Evolutionary conservation across 352 stramenopile genomes (phyloP), one percentile per base, ranked within the genome.

Genomic region (Phytophthora cryptogea): DNA sequence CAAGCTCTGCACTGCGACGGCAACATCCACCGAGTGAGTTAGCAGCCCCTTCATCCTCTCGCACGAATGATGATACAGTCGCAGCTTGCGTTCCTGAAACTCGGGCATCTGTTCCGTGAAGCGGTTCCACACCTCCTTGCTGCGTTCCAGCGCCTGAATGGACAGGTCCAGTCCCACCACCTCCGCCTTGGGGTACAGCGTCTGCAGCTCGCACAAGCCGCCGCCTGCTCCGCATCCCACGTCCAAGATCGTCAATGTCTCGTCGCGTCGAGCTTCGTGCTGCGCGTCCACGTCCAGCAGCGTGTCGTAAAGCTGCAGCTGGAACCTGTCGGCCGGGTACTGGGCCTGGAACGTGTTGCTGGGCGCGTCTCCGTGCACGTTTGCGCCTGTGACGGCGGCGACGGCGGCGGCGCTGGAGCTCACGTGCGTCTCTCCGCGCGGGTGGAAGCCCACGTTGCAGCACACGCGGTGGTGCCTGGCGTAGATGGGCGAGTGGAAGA

Each of bases 401-500:
- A 69, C 41, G n/a, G 59, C 48, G 5, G 44, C 58, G 13, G 57
- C 54, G 47, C 50, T 66, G n/a, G 70, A 68, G 28, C 54, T 68
- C 7, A 65, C 33, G 28, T 63, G 55, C 9, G 41, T 51, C 11
- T 66, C 41, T 31, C 47, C 55, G n/a, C 66, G 48, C 6, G 67
- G 61, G 49, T 78, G 64, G 56, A 83, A 91, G 40, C 80, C 83
- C 6, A 90, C 68, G 61, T 92, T 92, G 67, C 78, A 89, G 37
- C 80, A 79, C 39, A 90, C 69, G 57, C 74, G 82, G 51, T 90
- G 83, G 64, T 86, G 72, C 45, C 79, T 44, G 3, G 72, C 62
- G 68, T 78, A 92, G 43, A 92, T 66, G 26, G 72, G 72, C 41
- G 83, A 90, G 71, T 85, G 73, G 73, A 85, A 92, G 49, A 92